Base-by-base conservation (phyloP, 1,284 basidiomycete genomes). In the Vanrija sp. region DNA sequence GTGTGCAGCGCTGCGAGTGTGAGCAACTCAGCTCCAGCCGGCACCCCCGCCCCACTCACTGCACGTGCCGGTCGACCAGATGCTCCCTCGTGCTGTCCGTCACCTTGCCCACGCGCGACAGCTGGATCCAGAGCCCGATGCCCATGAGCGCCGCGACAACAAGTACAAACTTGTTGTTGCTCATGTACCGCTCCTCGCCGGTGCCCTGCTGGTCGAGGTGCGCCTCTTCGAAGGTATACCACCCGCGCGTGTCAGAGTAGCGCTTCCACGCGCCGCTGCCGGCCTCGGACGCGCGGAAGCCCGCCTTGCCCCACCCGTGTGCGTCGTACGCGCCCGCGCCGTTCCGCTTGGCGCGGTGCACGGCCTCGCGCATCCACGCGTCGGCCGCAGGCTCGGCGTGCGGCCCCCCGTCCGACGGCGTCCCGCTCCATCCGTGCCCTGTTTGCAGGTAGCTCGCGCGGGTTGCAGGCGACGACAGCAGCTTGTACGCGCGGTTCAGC, bases 401-500 rank as follows among this genome's bases (percentile, higher is more conserved):
- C 34, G 34, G 21, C 21, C 34, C 26, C 19, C 48, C 45, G 14
- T n/a, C 26, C 5, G 39, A 43, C 8, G 28, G 7, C 23, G 39
- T 45, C 19, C 38, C 46, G 10, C 38, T 48, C 75, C 75, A 77
- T 7, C 75, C 75, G 40, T 70, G 66, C 4, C 73, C 73, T 5
- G 68, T 71, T 39, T 66, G 64, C 4, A 73, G 60, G 61, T 71
- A 77, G 3, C 55, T 42, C n/a, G 52, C 53, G 49, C 73, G 64
- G 2, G 64, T 60, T 5, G 62, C 56, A 1, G 66, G 59, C 4
- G 64, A 52, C 2, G 70, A 71, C 12, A 77, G 66, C 14, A 77
- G 64, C 34, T 64, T 75, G 63, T 77, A 77, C 7, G 75, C 75
- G 21, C 61, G 56, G 58, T 70, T 64, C 14, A 77, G 67, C 5